Evolutionary conservation across 2,329 filamentous ascomycete genomes (phyloP), one percentile per base, ranked within the genome.

Genomic region (Colletotrichum euphorbiae): DNA sequence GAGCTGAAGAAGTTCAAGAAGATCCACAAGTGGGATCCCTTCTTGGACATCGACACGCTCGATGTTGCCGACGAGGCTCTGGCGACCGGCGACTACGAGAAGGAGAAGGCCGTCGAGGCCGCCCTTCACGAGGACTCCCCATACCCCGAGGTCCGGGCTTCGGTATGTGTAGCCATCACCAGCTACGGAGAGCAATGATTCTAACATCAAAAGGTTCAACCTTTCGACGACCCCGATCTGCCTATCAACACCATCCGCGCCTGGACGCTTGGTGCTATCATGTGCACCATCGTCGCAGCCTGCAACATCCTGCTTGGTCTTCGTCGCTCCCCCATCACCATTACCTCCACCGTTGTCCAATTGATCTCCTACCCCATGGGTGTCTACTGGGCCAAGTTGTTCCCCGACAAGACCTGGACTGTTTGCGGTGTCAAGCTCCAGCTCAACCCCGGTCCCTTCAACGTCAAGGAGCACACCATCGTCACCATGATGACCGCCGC

Each of bases 161-260:
- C 76, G 19, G 74, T 78, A 46, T 71, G 76, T 62, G 5, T 7
- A 11, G n/a, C 11, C 15, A 2, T 5, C 13, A 2, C 43, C 2
- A 17, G 11, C 21, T 3, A 7, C 1, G 9, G 38, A 2, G 7
- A 58, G 24, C 17, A 6, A 0, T 0, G n/a, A 38, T 0, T 17
- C 19, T 54, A 9, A 40, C 33, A 6, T 9, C 2, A 17, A 2
- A 28, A 69, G 67, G 67, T 69, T 2, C 56, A 56, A 52, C 67
- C 67, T 4, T 69, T 67, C 69, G 80, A 84, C 63, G 84, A 86
- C 60, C 79, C 82, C 48, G 85, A 87, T n/a, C 73, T 85, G 4
- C 82, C 85, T 6, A 79, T 82, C 65, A 86, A 85, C 74, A 90
- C 88, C 3, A 80, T 90, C 65, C 87, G 88, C 19, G 86, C 87